A percentile compares a stretch with the other conserved stretches of the same genome.
Evolutionary conservation across 2,329 filamentous ascomycete genomes (phyloP).

Genomic region (Pestalotiopsis sp.): DNA sequence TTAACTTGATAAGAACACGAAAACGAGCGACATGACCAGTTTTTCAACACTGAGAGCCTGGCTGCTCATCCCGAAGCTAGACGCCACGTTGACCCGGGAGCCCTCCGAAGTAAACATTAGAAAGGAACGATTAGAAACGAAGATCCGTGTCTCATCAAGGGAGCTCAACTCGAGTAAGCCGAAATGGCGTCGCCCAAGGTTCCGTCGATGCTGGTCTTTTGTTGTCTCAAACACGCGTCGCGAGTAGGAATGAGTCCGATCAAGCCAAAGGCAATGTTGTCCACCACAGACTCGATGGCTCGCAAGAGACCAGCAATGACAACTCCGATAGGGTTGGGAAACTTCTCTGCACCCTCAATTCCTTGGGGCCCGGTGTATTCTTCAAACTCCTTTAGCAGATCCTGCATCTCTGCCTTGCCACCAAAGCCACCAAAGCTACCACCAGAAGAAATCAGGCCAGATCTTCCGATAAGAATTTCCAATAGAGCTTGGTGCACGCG

Average conservation of each 20-base stretch:
- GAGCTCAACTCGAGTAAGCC: slow-evolving; percentile 6
- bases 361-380: not conserved
- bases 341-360: not conserved
- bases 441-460: slow-evolving; percentile 5
- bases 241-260: slow-evolving; percentile 15
- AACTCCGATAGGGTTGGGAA: slow-evolving; percentile 12
- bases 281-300: slow-evolving; percentile 14
- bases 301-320: slow-evolving; percentile 15
- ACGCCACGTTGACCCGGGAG: not conserved
- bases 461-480: slow-evolving; percentile 14
- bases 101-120: not conserved
- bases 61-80: not conserved
- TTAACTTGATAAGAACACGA: not conserved
- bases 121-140: not conserved
- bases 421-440: not conserved
- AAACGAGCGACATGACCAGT: not conserved
- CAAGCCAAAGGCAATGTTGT: slow-evolving; percentile 13
- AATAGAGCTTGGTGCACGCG: slow-evolving; percentile 15
- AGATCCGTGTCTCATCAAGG: not conserved
- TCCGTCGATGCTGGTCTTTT: slow-evolving; percentile 14
- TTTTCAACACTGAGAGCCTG: not conserved
- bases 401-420: not conserved
- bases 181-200: slow-evolving; percentile 16
- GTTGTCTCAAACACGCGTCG: slow-evolving; percentile 14
- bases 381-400: not conserved